phyloP scores from a whole-genome alignment of 306 rosid genomes.

The Begonia loranthoides region DNA sequence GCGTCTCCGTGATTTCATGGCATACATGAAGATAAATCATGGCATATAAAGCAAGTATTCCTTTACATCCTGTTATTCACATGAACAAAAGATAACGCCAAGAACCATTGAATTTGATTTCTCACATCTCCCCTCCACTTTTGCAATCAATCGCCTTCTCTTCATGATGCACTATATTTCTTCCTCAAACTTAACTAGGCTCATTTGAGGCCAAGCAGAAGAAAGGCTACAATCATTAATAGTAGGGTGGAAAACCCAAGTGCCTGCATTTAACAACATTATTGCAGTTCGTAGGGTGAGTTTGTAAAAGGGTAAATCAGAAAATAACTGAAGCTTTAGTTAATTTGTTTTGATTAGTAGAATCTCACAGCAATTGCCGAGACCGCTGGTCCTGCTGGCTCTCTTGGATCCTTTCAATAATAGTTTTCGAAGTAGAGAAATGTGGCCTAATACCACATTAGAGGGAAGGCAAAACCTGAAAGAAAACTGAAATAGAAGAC shows the following conservation, averaged over 20 bases:
- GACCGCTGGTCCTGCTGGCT: constrained; percentile 83
- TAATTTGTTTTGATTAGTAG: too few relatives aligned
- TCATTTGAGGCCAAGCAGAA: constrained; percentile 12
- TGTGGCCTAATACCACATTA: constrained; percentile 75
- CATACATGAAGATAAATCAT: too few relatives aligned
- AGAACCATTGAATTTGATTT: too few relatives aligned
- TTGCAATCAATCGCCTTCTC: too few relatives aligned
- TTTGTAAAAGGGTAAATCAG: too few relatives aligned
- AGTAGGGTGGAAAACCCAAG: constrained; percentile 34
- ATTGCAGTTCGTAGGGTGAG: constrained; percentile 9
- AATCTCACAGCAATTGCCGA: too few relatives aligned
- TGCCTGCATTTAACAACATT: constrained; percentile 48
- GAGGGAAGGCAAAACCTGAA: constrained; percentile 61
- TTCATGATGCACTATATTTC: neutral
- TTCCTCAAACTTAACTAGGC: neutral
- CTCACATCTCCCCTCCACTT: too few relatives aligned
- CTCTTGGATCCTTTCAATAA: constrained; percentile 85
- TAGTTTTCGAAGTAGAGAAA: constrained; percentile 70
- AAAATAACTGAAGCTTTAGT: too few relatives aligned
- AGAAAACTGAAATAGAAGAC: constrained; percentile 54
- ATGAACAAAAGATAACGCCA: too few relatives aligned
- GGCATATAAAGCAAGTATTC: too few relatives aligned
- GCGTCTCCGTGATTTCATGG: too few relatives aligned
- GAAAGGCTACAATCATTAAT: constrained; percentile 32
- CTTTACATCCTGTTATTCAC: too few relatives aligned